Percentiles rank a stretch among this genome's conserved stretches.
Evolutionary conservation across 305 asterid species (phyloP).

Genomic region (Stenogyne calaminthoides): DNA sequence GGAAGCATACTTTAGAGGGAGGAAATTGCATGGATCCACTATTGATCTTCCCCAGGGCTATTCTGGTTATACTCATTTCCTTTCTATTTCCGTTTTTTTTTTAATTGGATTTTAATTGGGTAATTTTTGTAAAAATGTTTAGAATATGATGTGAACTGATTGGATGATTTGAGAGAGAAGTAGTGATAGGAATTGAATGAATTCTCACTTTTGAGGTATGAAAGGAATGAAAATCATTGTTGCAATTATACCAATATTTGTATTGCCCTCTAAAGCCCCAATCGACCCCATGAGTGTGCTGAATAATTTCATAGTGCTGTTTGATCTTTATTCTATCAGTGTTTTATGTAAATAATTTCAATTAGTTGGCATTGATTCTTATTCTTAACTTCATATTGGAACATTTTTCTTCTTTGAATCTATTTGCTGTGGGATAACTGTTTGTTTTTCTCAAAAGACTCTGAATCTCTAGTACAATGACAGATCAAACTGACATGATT

Average conservation of each 20-base stretch:
- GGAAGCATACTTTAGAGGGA: constrained; percentile 91
- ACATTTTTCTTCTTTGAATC: neutral
- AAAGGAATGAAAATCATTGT: neutral
- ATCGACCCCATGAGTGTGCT: too few relatives aligned
- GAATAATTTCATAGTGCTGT: neutral
- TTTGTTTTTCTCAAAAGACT: neutral
- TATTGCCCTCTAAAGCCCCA: neutral
- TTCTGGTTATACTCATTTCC: constrained; percentile 50
- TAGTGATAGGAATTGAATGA: neutral
- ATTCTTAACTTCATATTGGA: constrained; percentile 14
- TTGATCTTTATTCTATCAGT: neutral
- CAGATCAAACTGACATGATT: constrained; percentile 10
- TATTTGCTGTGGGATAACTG: constrained; percentile 3
- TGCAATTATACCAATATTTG: too few relatives aligned
- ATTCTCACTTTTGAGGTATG: neutral
- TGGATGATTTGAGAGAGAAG: neutral
- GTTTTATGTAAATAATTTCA: neutral
- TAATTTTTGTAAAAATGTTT: neutral
- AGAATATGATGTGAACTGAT: constrained; percentile 14
- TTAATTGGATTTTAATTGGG: neutral
- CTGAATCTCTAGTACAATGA: neutral
- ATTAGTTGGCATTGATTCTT: neutral
- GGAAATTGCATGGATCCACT: constrained; percentile 80
- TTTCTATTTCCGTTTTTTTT: neutral
- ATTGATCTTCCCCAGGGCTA: constrained; percentile 65